phyloP scores from a whole-genome alignment of 768 basidiomycete species.

The Termitomyces sp. region DNA sequence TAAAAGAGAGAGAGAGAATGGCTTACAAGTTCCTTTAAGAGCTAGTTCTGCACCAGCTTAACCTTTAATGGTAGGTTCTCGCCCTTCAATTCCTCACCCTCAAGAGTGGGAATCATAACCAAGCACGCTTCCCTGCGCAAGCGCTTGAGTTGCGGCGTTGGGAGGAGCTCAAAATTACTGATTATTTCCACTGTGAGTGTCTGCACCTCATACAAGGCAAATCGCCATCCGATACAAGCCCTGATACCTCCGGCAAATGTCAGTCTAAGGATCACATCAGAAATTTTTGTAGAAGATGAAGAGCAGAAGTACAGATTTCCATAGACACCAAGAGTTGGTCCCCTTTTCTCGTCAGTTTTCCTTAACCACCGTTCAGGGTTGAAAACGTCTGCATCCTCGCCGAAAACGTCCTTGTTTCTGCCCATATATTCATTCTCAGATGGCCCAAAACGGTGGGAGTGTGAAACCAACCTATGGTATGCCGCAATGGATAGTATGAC shows the following conservation, averaged over 20 bases:
- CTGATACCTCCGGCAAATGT: constrained; percentile 44
- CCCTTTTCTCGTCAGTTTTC: constrained; percentile 28
- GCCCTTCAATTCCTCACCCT: constrained; percentile 38
- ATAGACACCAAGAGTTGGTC: constrained; percentile 37
- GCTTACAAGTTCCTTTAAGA: not conserved
- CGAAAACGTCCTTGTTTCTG: constrained; percentile 47
- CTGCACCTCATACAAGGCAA: constrained; percentile 52
- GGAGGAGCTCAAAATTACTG: constrained; percentile 51
- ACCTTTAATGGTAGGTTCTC: constrained; percentile 38
- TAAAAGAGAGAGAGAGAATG: not conserved
- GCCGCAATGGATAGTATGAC: constrained; percentile 47
- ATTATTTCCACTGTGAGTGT: constrained; percentile 53
- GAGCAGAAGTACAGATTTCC: constrained; percentile 35
- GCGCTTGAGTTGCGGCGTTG: constrained; percentile 30
- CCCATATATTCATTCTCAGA: not conserved
- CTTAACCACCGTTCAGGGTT: constrained; percentile 54
- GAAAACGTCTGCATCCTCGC: constrained; percentile 48
- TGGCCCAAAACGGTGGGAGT: not conserved
- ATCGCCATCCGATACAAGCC: constrained; percentile 45
- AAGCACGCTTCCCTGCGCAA: constrained; percentile 40
- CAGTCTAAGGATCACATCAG: constrained; percentile 23
- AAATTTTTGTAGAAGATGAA: not conserved
- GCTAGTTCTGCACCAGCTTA: constrained; percentile 25
- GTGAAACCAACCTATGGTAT: constrained; percentile 41
- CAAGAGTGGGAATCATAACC: constrained; percentile 42